phyloP scores from a whole-genome alignment of 352 stramenopile genomes.

The Globisporangium irregulare region DNA sequence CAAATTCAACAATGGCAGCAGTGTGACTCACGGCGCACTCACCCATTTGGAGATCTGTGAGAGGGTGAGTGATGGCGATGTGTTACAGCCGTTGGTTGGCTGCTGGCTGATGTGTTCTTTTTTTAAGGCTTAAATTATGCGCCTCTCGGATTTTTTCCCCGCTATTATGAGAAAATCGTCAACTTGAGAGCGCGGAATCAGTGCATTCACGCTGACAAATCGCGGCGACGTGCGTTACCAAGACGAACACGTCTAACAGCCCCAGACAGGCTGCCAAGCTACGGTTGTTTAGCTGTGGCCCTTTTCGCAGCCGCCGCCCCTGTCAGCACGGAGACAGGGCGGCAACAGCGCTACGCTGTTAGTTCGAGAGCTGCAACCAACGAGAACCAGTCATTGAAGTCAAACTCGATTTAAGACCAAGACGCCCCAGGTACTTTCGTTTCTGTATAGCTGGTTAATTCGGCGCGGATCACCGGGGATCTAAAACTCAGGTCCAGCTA shows the following conservation, averaged over 20 bases:
- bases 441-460: not conserved
- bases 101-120: not conserved
- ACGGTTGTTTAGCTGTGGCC: not conserved
- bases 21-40: not conserved
- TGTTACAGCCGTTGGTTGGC: not conserved
- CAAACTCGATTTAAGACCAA: not conserved
- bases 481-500: not conserved
- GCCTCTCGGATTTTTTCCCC: not conserved
- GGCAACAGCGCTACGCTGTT: not conserved
- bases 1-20: slow-evolving; percentile 3
- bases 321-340: not conserved
- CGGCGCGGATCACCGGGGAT: not conserved
- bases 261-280: not conserved
- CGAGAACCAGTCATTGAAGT: not conserved
- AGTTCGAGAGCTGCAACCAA: not conserved
- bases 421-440: not conserved
- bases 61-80: not conserved
- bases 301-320: not conserved
- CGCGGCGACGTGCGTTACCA: not conserved
- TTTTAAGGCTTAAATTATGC: not conserved
- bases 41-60: not conserved
- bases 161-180: not conserved
- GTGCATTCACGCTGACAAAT: not conserved
- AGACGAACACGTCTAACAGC: not conserved
- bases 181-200: not conserved